phyloP scores from a whole-genome alignment of 169 alveolate genomes.

The Plasmodium yoelii region DNA sequence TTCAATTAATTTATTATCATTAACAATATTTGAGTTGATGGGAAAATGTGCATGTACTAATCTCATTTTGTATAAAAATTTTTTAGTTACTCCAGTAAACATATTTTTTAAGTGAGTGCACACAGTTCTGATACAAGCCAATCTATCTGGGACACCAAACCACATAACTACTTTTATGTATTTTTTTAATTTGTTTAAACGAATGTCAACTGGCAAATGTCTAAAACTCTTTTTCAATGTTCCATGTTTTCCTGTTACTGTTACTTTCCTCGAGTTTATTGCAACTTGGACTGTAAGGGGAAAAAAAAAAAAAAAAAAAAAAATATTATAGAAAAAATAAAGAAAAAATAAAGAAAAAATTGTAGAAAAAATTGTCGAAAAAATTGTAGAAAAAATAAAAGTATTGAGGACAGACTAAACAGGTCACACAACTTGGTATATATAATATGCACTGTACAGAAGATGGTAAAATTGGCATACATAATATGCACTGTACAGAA shows the following conservation, averaged over 20 bases:
- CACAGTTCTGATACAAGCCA: constrained; percentile 96
- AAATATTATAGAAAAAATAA: constrained; percentile 26
- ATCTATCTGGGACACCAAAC: constrained; percentile 95
- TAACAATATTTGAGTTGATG: constrained; percentile 95
- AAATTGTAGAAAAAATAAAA: neutral
- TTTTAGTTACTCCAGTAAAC: constrained; percentile 98
- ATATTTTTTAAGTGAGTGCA: constrained; percentile 97
- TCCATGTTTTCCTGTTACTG: constrained; percentile 98
- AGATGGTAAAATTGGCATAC: too few species aligned
- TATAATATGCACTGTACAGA: too few species aligned
- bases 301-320: constrained; percentile 23
- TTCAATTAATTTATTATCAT: constrained; percentile 96
- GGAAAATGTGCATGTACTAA: constrained; percentile 99
- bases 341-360: too few species aligned
- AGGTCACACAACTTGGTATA: too few species aligned
- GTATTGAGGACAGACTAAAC: too few species aligned
- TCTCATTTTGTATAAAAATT: constrained; percentile 99
- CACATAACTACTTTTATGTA: constrained; percentile 93
- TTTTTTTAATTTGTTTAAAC: constrained; percentile 91
- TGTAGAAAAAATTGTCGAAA: neutral
- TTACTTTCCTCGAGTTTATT: constrained; percentile 95
- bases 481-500: too few species aligned
- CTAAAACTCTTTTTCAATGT: constrained; percentile 94
- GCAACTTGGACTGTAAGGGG: constrained; percentile 89
- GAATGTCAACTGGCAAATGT: constrained; percentile 96